Evolutionary conservation across 2,329 filamentous ascomycete species (phyloP), one percentile per base, ranked within the genome.

Genomic region (Chalara sp.): DNA sequence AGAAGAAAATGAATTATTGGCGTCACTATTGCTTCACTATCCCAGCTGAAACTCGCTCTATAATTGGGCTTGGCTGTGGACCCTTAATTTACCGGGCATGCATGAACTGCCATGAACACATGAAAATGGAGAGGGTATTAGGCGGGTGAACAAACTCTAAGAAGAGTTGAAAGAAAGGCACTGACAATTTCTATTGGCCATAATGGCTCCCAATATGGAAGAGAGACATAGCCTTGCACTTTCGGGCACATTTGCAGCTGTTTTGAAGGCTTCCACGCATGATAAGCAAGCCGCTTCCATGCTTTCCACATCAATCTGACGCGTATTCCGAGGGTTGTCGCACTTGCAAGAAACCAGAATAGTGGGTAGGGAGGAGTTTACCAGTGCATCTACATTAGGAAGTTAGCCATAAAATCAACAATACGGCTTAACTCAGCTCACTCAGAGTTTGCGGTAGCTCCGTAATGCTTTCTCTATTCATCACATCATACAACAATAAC

Each of bases 331-430:
- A 45, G 85, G 83, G 47, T 83, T 80, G 67, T 96, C 92, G 72
- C 89, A 95, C 75, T 96, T 96, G 67, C 85, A 92, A 50, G 89
- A 89, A 47, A 95, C 87, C 41, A 96, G 78, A 55, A 92, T 78
- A 48, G 86, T 86, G 6, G 91, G 89, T 39, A 95, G 70, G 29
- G 78, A 77, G 13, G 86, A 83, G 60, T 84, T 86, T 52, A 82
- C 79, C 47, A 95, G 75, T 41, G 85, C 84, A 70, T 82, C 90
- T 95, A 67, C 43, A 67, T 37, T 21, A 21, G n/a, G 35, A 44
- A 45, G 51, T 57, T 35, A 57, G 55, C 47, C 21, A 2, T 21
- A 21, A 3, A 21, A 53, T 47, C 12, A 10, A 1, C 12, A 32
- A 35, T 35, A 46, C 35, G 13, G 30, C 13, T 13, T 6, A 35